Base-by-base conservation (phyloP, 768 basidiomycete species). In the Rhodosporidiobolus odoratus region DNA sequence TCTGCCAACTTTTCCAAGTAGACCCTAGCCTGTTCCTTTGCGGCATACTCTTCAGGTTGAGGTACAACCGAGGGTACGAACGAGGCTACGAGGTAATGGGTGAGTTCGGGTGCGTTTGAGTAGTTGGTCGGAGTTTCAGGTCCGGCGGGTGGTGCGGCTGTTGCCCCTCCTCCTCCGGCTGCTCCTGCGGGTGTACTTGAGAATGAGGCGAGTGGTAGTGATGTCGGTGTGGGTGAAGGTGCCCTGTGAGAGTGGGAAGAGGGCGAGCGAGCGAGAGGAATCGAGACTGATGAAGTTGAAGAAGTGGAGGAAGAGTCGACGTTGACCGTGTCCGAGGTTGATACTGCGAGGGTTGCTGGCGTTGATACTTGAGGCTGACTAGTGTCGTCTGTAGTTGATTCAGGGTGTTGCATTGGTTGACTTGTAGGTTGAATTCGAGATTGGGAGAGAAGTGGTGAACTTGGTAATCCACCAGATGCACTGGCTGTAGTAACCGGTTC, bases 11-110 rank as follows among this genome's bases (percentile, higher is more conserved):
- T 86, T 83, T 99, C 94, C 65, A 99, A 88, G 76, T 94, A 84
- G 80, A 91, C 91, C 77, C 95, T 84, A 73, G 97, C 94, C 76
- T 95, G 91, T 82, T 97, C 94, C 83, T 97, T 99, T 78, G 94
- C 88, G 10, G 50, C 30, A 66, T 72, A 75, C 66, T 78, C 77
- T 21, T 74, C 76, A 2, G 65, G 68, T 35, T 71, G 67, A 21
- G 77, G 77, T 27, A 76, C 65, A 58, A 78, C 66, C 23, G 66
- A 64, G 15, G 77, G 77, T 17, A 76, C 58, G n/a, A 75, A 78
- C 27, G 45, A 61, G n/a, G 65, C 25, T 15, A 57, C 54, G 57
- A 77, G 66, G 62, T 72, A 75, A 41, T 71, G 64, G 12, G 73
- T 65, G 34, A 77, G n/a, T n/a, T 68, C 71, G n/a, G 58, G 65